Percentiles rank a stretch among this genome's conserved stretches.
These are phyloP conservation scores for Rhodamnia argentea DNA, from an alignment of 345 rosid genomes.

Conservation along the genomic window DNA sequence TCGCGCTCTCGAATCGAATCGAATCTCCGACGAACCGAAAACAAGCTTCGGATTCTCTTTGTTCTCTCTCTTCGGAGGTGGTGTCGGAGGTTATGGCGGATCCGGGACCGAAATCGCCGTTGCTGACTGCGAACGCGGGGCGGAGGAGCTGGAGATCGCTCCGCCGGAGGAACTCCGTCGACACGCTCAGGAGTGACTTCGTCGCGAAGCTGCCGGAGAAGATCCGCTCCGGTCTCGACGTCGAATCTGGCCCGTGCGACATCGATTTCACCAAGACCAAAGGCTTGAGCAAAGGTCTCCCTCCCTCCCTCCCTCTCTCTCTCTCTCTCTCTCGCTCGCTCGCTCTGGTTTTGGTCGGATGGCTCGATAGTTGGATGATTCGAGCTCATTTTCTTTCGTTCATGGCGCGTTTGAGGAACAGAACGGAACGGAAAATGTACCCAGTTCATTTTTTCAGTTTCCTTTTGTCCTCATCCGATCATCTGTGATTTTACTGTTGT, in stretches of 20 bases:
- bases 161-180: slow-evolving; percentile 23
- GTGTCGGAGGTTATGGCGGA: slow-evolving; percentile 9
- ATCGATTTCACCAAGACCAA: slow-evolving; percentile 38
- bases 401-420: background rate
- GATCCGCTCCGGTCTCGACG: slow-evolving; percentile 39
- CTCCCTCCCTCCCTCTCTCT: background rate
- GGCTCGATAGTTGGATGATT: background rate
- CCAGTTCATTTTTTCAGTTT: background rate
- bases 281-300: slow-evolving; percentile 41
- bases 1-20: too few species aligned
- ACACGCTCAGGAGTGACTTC: slow-evolving; percentile 35
- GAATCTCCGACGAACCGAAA: too few species aligned
- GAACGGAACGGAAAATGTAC: background rate
- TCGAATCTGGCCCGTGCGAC: slow-evolving; percentile 42
- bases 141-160: slow-evolving; percentile 7
- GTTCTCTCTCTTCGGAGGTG: background rate
- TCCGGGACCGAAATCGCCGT: slow-evolving; percentile 12
- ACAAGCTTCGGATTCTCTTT: background rate
- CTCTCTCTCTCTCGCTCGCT: background rate
- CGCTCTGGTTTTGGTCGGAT: background rate
- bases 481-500: background rate
- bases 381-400: background rate
- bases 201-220: slow-evolving; percentile 50
- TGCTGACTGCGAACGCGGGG: slow-evolving; percentile 7
- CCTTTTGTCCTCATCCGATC: background rate